Evolutionary conservation across 106 monocot species (phyloP), one percentile per base, ranked within the genome.

Genomic region (Acorus gramineus): DNA sequence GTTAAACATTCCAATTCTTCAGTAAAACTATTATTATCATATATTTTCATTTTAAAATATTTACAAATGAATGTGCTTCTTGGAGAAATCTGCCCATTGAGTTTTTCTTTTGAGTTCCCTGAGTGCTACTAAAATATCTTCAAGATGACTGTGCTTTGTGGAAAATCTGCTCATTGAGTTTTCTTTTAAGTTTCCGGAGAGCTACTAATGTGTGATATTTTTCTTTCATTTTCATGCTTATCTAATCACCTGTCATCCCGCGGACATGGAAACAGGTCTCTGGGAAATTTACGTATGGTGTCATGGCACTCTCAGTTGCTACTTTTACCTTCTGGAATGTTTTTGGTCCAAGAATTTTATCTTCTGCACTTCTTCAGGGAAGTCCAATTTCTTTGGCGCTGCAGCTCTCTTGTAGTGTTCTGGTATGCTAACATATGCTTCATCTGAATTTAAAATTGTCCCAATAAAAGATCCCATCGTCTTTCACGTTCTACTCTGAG

Each of bases 271-370:
- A 28, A 28, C 78, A 96, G 95, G 91, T 98, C 69, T 81, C 96
- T 75, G 96, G 96, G 49, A 62, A 90, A 75, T 98, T 98, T 71
- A 91, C 96, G 2, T 98, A 88, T 81, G 96, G 88, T 57, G 96
- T 98, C n/a, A 98, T 98, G 87, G 82, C 85, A 66, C 58, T 91
- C 50, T 98, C 96, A 59, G 96, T 91, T 61, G 85, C 85, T 56
- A 98, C 96, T 49, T 98, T 88, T 72, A 64, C 83, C 55, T 98
- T 98, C 68, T 98, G 96, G 96, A 90, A 74, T 70, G 57, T 76
- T 14, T 85, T 91, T 77, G 87, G 92, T 69, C 68, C 87, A 57
- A 77, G 84, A 70, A 71, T 98, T 75, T 59, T 85, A 13, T 91
- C 91, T 51, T 66, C 80, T 81, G 82, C 83, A 54, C 69, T 88